Evolutionary conservation across 441 rosid species (phyloP).

Genomic region (Corymbia calophylla): DNA sequence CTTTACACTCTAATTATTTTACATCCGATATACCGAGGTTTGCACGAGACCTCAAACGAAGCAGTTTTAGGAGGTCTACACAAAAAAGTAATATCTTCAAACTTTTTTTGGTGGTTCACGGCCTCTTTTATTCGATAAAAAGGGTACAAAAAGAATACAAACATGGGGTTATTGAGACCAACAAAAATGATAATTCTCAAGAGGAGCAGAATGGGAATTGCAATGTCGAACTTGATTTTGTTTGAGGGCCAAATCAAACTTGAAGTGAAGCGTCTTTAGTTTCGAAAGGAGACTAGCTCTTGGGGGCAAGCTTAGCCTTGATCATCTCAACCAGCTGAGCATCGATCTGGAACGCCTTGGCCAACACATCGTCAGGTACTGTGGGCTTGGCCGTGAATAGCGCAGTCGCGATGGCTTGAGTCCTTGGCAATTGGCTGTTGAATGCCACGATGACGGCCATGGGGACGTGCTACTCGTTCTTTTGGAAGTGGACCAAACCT

Average conservation of each 20-base stretch:
- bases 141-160: neutral
- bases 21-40: no score
- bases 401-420: neutral
- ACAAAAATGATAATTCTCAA: neutral
- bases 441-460: neutral
- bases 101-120: neutral
- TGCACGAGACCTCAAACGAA: no score
- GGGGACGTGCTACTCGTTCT: neutral
- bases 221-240: neutral
- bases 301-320: neutral
- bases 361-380: neutral
- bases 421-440: neutral
- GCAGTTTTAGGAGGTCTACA: neutral
- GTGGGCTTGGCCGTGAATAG: neutral
- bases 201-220: neutral
- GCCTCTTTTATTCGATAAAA: neutral
- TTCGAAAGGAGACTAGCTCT: neutral
- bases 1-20: no score
- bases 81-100: neutral
- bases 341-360: neutral
- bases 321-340: neutral
- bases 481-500: neutral
- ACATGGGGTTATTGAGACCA: neutral
- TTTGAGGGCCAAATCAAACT: neutral
- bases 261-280: neutral